Evolutionary conservation across 1,284 basidiomycete genomes (phyloP).

Genomic region (Cerrena zonata): DNA sequence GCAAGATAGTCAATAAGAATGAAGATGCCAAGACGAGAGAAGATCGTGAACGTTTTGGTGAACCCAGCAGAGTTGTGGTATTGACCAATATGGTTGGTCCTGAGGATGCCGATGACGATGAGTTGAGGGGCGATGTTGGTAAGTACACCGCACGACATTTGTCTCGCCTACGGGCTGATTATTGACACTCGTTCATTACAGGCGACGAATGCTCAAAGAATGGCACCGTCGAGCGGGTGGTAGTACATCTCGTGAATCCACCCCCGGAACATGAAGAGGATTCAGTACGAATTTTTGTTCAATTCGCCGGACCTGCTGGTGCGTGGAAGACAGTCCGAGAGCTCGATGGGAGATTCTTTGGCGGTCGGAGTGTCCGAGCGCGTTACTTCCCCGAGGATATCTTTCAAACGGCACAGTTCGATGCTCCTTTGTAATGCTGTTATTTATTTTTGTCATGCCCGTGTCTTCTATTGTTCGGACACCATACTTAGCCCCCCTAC

Average conservation of each 20-base stretch:
- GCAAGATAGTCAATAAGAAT: conserved; percentile 82
- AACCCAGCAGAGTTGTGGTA: conserved; percentile 82
- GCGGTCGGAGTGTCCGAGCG: conserved; percentile 76
- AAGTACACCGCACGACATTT: conserved; percentile 26
- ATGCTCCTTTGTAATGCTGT: conserved; percentile 28
- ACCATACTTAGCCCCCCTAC: no score
- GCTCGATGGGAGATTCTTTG: conserved; percentile 87
- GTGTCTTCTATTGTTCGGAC: background rate
- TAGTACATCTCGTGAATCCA: conserved; percentile 74
- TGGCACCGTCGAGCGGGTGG: conserved; percentile 83
- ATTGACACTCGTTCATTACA: conserved; percentile 26
- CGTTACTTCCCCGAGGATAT: conserved; percentile 72
- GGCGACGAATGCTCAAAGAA: conserved; percentile 86
- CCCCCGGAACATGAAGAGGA: conserved; percentile 55
- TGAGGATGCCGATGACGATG: conserved; percentile 80
- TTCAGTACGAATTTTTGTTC: conserved; percentile 77
- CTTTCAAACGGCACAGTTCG: conserved; percentile 50
- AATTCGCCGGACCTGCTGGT: conserved; percentile 83
- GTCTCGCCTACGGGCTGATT: background rate
- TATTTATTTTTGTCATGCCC: background rate
- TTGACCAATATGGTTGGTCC: conserved; percentile 81
- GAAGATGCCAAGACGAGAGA: conserved; percentile 70
- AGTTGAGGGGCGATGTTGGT: conserved; percentile 83
- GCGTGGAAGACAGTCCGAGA: conserved; percentile 92
- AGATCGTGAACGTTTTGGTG: conserved; percentile 75